Evolutionary conservation across 257 asterid genomes (phyloP), one percentile per base, ranked within the genome.

Genomic region (Salvia rosmarinus): DNA sequence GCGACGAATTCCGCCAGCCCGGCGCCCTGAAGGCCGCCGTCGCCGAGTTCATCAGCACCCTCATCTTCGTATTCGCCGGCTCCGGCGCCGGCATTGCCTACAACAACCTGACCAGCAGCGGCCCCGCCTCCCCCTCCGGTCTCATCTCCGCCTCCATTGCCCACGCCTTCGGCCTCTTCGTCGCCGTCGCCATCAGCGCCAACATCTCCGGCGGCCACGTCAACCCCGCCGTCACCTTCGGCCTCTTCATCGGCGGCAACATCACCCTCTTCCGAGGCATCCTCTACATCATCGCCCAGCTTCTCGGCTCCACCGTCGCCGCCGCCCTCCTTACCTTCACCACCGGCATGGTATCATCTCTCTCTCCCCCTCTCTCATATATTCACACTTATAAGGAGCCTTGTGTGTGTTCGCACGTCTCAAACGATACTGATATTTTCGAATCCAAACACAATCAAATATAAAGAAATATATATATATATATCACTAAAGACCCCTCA

Each of bases 151-250:
- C 90, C 64, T 59, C 91, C 1, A 17, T 86, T 2, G 89, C 91
- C 16, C 89, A 86, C 35, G 91, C 73, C 8, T 77, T 86, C 56
- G 89, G 51, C 56, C 83, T 86, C 2, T 86, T 86, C 66, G 90
- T 83, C 4, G 92, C 86, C 8, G 88, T 87, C 54, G 32, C 89
- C 25, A 74, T 82, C 37, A 59, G 79, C 42, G 87, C 89, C 32
- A 86, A 86, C 86, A 82, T 84, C 72, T 86, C 92, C 73, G 89
- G 92, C 11, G 91, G 91, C 50, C 91, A 86, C 78, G 91, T 86
- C 70, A 86, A 86, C 80, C 91, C 91, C 17, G 89, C 91, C 12
- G 91, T 86, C 71, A 86, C 91, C 1, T 84, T 86, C 64, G 92
- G 89, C 0, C 30, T 83, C 12, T 81, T 86, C 3, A 66, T 84